Base-by-base conservation (phyloP, 345 rosid genomes). In the Nephelium lappaceum region DNA sequence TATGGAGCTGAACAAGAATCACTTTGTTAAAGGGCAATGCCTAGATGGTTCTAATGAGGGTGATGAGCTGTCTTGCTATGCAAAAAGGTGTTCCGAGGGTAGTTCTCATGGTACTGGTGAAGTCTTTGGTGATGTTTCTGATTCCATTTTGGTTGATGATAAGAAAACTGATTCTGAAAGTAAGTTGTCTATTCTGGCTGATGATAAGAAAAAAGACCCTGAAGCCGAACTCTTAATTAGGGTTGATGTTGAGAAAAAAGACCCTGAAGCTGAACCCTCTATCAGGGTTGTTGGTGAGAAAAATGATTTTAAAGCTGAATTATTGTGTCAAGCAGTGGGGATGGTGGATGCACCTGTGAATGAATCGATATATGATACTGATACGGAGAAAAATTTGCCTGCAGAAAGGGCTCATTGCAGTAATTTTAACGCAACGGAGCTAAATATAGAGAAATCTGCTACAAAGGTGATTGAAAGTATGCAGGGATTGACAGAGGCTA, bases 401-500 rank as follows among this genome's bases (percentile, higher is more conserved):
- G 76, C 67, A 83, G 85, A 83, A 77, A 82, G 72, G 75, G 84
- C 62, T 41, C 64, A 74, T 75, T 79, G 72, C 39, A 27, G 62
- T 79, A 36, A 81, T 42, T 68, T 64, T 36, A 67, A 51, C 14
- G 68, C 61, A 69, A 49, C 23, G 70, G 57, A 74, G 70, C 82
- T 68, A 43, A 72, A 38, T 47, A 70, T 24, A 5, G 87, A 79
- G 57, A 72, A 79, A 66, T 79, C 82, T 76, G 65, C 74, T n/a
- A 25, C 47, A 57, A 81, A 80, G 55, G 86, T 62, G 18, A 65
- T 77, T 71, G 80, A 82, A 60, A 74, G 74, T 27, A 67, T 66
- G 39, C 87, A 81, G 73, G 87, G 85, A 69, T 77, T 87, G 16
- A 74, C 91, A 55, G 87, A 88, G 80, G 87, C 79, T 67, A 85